Percentiles rank a stretch among this genome's conserved stretches.
Evolutionary conservation across 306 rosid species (phyloP).

Genomic region (Coriaria nepalensis): DNA sequence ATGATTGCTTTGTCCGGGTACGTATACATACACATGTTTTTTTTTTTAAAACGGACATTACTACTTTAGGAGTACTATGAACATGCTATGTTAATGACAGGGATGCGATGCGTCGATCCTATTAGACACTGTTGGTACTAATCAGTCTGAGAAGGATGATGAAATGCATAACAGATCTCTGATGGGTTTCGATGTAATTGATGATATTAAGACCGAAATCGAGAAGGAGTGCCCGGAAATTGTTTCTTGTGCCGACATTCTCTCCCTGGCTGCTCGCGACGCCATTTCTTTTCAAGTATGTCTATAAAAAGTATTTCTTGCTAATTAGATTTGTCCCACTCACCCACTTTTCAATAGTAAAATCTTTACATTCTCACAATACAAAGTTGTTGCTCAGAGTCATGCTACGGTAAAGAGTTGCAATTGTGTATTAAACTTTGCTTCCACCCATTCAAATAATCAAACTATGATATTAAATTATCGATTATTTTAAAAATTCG

Average conservation of each 20-base stretch:
- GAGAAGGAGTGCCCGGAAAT: conserved; percentile 14
- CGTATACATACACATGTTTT: background rate
- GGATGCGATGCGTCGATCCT: conserved; percentile 32
- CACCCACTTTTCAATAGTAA: too few relatives aligned
- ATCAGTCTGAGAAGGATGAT: conserved; percentile 15
- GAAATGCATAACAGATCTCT: conserved; percentile 19
- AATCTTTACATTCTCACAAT: too few relatives aligned
- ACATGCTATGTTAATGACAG: conserved; percentile 1
- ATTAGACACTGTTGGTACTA: conserved; percentile 11
- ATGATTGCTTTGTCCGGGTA: conserved; percentile 38
- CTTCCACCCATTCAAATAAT: too few relatives aligned
- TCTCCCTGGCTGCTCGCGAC: conserved; percentile 25
- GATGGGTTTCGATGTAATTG: conserved; percentile 25
- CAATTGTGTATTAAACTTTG: too few relatives aligned
- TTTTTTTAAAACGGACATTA: background rate
- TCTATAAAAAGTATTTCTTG: too few relatives aligned
- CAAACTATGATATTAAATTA: too few relatives aligned
- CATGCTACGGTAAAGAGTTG: too few relatives aligned
- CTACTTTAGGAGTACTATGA: background rate
- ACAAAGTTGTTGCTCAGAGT: too few relatives aligned
- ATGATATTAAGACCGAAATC: conserved; percentile 19
- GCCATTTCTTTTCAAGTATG: conserved; percentile 24
- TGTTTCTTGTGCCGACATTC: conserved; percentile 32
- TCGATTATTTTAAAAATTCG: too few relatives aligned
- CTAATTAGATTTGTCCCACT: too few relatives aligned